Percentiles rank a stretch among this genome's conserved stretches.
Evolutionary conservation across 2,329 filamentous ascomycete genomes (phyloP).

Genomic region (Trichoderma sp.): DNA sequence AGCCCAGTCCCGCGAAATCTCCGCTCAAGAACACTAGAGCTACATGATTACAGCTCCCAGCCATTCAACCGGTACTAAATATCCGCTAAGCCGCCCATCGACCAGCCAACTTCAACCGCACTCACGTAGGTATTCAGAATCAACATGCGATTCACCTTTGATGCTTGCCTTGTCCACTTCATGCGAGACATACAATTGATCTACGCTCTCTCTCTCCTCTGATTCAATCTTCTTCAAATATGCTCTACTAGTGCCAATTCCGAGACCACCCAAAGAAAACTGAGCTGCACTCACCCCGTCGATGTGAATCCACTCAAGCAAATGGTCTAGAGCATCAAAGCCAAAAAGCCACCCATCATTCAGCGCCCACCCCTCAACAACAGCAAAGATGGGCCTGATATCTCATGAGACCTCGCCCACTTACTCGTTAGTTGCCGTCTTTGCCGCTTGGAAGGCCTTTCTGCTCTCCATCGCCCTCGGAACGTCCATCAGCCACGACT

Average conservation of each 20-base stretch:
- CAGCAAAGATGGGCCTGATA: slow-evolving; percentile 11
- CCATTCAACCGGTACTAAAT: not conserved
- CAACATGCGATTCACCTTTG: not conserved
- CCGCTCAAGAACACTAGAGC: not conserved
- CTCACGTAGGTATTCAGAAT: not conserved
- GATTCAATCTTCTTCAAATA: not conserved
- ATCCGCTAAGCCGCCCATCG: not conserved
- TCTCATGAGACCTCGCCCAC: slow-evolving; percentile 28
- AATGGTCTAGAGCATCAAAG: not conserved
- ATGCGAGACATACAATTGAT: not conserved
- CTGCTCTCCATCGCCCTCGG: slow-evolving; percentile 63
- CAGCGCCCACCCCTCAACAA: not conserved
- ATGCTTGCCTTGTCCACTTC: not conserved
- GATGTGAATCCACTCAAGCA: not conserved
- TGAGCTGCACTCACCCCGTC: not conserved
- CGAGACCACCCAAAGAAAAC: rapidly evolving
- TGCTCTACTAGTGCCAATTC: not conserved
- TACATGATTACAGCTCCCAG: not conserved
- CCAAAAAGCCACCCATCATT: not conserved
- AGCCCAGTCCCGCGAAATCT: not conserved
- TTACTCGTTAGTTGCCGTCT: slow-evolving; percentile 41
- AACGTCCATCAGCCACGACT: slow-evolving; percentile 59
- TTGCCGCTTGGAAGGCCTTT: slow-evolving; percentile 66
- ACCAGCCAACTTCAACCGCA: not conserved
- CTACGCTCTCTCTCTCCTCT: not conserved